Conservation (phyloP, 2,329 filamentous ascomycete genomes). For the Chrysosphaeria jannelii region DNA sequence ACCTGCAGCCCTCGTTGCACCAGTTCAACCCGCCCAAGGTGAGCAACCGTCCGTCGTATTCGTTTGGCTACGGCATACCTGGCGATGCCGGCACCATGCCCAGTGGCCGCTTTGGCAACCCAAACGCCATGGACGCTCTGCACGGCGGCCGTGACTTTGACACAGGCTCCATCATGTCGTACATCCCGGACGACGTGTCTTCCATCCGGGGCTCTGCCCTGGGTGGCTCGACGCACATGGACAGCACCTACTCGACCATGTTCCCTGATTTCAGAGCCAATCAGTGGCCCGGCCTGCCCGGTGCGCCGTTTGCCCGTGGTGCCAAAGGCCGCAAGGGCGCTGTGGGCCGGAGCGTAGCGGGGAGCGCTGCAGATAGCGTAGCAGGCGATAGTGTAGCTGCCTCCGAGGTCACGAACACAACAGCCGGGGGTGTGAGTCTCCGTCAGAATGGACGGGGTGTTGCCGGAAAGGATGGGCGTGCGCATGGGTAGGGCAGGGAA, state of each 20-base stretch:
- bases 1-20: constrained; percentile 79
- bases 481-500: too few relatives aligned
- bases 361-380: constrained; percentile 33
- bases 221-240: constrained; percentile 41
- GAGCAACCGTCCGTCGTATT: constrained; percentile 66
- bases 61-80: constrained; percentile 24
- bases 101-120: constrained; percentile 4
- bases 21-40: constrained; percentile 90
- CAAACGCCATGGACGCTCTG: constrained; percentile 5
- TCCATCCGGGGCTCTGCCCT: constrained; percentile 82
- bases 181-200: constrained; percentile 89
- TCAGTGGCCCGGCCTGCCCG: constrained; percentile 57
- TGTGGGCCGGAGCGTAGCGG: constrained; percentile 34
- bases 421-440: too few relatives aligned
- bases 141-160: constrained; percentile 27
- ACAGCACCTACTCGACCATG: constrained; percentile 63
- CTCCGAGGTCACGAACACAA: constrained; percentile 52
- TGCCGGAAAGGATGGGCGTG: too few relatives aligned
- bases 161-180: constrained; percentile 69
- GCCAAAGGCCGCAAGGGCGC: constrained; percentile 26
- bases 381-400: constrained; percentile 81
- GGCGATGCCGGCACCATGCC: constrained; percentile 2
- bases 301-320: too few relatives aligned
- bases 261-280: constrained; percentile 79
- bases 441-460: too few relatives aligned